Base-by-base conservation (phyloP, 352 stramenopile genomes). In the Globisporangium polare region DNA sequence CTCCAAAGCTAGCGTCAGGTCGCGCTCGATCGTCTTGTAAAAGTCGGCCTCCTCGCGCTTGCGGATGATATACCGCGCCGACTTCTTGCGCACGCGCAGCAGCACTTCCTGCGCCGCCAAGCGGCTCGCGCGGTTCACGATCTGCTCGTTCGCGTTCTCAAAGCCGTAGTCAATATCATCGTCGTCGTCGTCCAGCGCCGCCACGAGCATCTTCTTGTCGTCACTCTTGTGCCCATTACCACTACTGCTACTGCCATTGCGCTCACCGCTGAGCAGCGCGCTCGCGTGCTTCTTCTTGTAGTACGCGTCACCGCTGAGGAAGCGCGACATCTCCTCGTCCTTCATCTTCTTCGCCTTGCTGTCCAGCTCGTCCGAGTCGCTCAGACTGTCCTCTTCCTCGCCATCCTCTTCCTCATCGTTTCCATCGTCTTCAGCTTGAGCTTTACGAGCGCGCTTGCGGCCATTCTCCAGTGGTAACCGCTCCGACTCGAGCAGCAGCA, bases 1-100 rank as follows among this genome's bases (percentile, higher is more conserved):
- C 58, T 90, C 80, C 7, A 92, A 60, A n/a, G 80, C 83, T 27
- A 92, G 72, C 5, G 80, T 92, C 29, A 94, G 68, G 63, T 94
- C 85, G n/a, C 75, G 72, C 53, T 94, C 85, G 20, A 94, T 89
- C n/a, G 79, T 91, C 67, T 90, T 88, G 72, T 92, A 94, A 31
- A 94, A 90, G 54, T 80, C 74, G 2, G 75, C 73, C 63, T 92
- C 80, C 42, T 90, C 77, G 0, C 78, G 80, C 62, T 92, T 90
- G 35, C 81, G 80, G 68, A 87, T 75, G 47, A 94, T 89, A 57
- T 89, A 94, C 0, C 83, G 80, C 55, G 75, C 73, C 13, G 80
- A 89, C 65, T 90, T 90, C 46, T 80, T 84, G 13, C 83, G 80
- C 35, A 94, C 83, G 42, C 75, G 75, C 50, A 82, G 51, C 22